Base-by-base conservation (phyloP, 2,329 filamentous ascomycete species). In the Aspergillus aculeatus region DNA sequence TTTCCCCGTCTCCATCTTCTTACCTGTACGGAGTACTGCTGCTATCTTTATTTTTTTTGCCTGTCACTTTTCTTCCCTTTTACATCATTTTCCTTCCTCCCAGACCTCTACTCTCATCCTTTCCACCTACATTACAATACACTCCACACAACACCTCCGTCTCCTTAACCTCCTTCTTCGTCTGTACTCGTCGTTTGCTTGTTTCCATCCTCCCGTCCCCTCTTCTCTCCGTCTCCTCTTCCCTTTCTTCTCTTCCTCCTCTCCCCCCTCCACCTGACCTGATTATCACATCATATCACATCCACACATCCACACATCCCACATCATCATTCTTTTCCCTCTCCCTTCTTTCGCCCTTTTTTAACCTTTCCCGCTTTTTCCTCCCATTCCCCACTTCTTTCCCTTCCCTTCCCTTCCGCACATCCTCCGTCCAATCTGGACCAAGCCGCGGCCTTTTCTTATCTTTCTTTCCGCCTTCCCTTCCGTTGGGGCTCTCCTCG, bases 401-500 rank as follows among this genome's bases (percentile, higher is more conserved):
- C 55, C 23, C 54, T 47, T 58, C 57, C 23, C 54, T 47, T 58
- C 57, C 57, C 32, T 35, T 35, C 32, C 32, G 32, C 32, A 48
- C 48, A n/a, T 32, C 58, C 57, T 54, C 51, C 41, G 61, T 58
- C 57, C 58, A 62, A 62, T 56, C 54, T 52, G 50, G 57, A 59
- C 59, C 51, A 58, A 48, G 31, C 58, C 48, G 47, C 59, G 59
- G 59, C 59, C 59, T 49, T 44, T 52, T 61, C 56, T 59, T 60
- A 54, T 57, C 59, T 55, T 47, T 59, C 59, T 58, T 56, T 32
- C 56, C 60, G 50, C 59, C 53, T 62, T 54, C 59, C 38, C 16
- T 44, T 44, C 38, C 38, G 38, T 59, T 56, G 63, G 60, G 66
- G 67, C 71, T 70, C 68, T 70, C 68, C 64, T 70, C 69, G 66